Evolutionary conservation across 768 basidiomycete species (phyloP), one percentile per base, ranked within the genome.

Genomic region (Lactarius deliciosus): DNA sequence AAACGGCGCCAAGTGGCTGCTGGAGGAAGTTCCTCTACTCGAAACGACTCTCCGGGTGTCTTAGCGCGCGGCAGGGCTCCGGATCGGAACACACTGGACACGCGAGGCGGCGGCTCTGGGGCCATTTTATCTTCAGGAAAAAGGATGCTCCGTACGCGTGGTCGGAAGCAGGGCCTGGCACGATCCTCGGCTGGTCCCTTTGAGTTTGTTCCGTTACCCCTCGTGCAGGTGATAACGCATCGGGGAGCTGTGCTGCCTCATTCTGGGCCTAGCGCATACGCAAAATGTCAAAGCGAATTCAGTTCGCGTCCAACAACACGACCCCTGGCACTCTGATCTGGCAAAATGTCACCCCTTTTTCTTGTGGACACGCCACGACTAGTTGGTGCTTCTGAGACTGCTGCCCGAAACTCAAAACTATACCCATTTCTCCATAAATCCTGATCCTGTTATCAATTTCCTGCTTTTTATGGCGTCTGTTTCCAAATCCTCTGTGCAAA

Each of bases 201-300:
- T 40, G 36, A 57, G n/a, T 62, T 62, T 56, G 30, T 41, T 22
- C 60, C 61, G 28, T 34, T 66, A 13, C 60, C 65, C 45, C 65
- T 66, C 47, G 56, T 62, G 61, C 45, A 11, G 36, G 60, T 66
- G 55, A 57, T 32, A 47, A 57, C 60, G 16, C 65, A 36, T 45
- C 54, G 10, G 22, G 45, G 43, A 38, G 55, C 65, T 25, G 38
- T 41, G 60, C 38, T 16, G 22, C 15, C 43, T 36, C 45, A 56
- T 53, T 50, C 47, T 38, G 34, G 47, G 10, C 16, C 30, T 16
- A 32, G 30, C 18, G 16, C 43, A 16, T 32, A 34, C 47, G 47
- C 45, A 25, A 36, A 32, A 22, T 30, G 13, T 45, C 25, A 43
- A 34, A 22, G 45, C 7, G 32, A 22, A 32, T 61, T 61, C 54